Base-by-base conservation (phyloP, 2,329 filamentous ascomycete genomes). In the Zarea fungicola region DNA sequence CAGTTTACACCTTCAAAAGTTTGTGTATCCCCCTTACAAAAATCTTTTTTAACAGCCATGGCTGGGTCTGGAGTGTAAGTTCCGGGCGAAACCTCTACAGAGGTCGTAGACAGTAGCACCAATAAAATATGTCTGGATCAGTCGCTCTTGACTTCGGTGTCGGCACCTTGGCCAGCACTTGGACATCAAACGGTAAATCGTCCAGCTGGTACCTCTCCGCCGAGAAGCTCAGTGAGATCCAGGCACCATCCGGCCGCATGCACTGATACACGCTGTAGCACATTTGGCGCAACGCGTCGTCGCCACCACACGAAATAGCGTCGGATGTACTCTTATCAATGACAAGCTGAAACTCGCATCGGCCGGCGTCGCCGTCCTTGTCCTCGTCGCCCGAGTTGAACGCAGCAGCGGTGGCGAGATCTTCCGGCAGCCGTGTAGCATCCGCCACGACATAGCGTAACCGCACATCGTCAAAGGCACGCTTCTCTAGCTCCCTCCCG, bases 251-350 rank as follows among this genome's bases (percentile, higher is more conserved):
- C 0, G 64, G 59, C 1, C 59, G 58, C 13, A 77, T 59, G 44
- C 59, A 64, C 10, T 52, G 49, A 16, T 57, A 58, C 10, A 77
- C 63, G 1, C 65, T 57, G 9, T 56, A 34, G 5, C 62, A 63
- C 72, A 77, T 75, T 2, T 58, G 54, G 22, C 61, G 52, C 2
- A 76, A 40, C 2, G 64, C 57, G 6, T 58, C 62, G 4, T 62
- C 62, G 6, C 70, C 74, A 13, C 64, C 72, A 36, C 74, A 77
- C 1, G 73, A 67, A 5, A 77, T 60, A 3, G 74, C 73, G 37
- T 77, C 75, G 4, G 59, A 69, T 1, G 74, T 75, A 58, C 73
- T 70, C 56, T 77, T 77, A 55, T 78, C 75, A 13, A 77, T 50
- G 4, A 74, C 63, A 5, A 77, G 56, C 43, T 74, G 63, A 36